phyloP scores from a whole-genome alignment of 352 stramenopile species.

The Blastocystis sp. region DNA sequence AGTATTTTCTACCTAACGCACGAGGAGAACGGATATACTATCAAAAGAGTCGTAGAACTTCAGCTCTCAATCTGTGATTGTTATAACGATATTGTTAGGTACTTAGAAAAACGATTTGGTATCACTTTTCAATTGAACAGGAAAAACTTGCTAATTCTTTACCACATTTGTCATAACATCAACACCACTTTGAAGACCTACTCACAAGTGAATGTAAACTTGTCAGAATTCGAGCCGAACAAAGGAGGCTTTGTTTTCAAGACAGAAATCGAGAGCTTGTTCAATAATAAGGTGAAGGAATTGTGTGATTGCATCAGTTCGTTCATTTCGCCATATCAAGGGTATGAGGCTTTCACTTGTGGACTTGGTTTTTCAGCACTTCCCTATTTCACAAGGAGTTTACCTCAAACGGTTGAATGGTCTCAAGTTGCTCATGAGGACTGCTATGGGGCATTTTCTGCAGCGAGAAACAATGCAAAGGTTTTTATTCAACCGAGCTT shows the following conservation, averaged over 20 bases:
- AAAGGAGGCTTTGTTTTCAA: neutral
- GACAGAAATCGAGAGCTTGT: neutral
- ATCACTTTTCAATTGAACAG: neutral
- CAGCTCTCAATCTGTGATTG: neutral
- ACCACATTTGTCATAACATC: neutral
- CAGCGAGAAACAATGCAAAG: neutral
- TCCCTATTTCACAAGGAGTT: neutral
- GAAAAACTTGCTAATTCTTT: neutral
- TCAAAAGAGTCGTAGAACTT: neutral
- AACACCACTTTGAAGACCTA: neutral
- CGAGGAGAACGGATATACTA: neutral
- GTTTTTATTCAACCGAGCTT: neutral
- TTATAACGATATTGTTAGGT: neutral
- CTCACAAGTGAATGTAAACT: neutral
- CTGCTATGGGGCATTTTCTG: neutral
- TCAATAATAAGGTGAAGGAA: neutral
- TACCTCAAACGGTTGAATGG: neutral
- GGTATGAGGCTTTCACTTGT: neutral
- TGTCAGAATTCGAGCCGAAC: neutral
- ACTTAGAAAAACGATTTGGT: neutral
- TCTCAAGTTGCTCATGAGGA: neutral
- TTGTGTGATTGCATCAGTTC: neutral
- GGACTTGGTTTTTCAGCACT: neutral
- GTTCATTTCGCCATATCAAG: neutral
- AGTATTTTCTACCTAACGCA: neutral